Base-by-base conservation (phyloP, 768 basidiomycete species). In the Clavaria fumosa region DNA sequence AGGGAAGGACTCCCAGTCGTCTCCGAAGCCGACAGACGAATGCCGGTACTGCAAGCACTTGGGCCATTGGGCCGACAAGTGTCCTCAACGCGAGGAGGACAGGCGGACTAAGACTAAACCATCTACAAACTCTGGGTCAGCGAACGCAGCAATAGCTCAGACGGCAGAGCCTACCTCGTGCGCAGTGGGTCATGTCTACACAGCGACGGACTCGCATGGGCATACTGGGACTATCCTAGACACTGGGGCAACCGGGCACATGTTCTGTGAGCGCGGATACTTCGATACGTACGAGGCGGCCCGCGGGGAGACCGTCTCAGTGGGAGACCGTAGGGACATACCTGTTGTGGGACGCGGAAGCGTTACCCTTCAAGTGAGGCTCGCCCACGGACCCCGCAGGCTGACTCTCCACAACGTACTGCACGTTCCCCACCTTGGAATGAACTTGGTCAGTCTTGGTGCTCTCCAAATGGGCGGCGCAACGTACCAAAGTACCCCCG, bases 391-490 rank as follows among this genome's bases (percentile, higher is more conserved):
- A 23, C 30, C 15, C 5, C 41, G 31, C 9, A 40, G 28, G 5
- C 34, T 46, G 10, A 21, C 35, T 21, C 41, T 49, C 18, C 23
- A 43, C 31, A 27, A 38, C 22, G 46, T 37, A 9, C 38, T 47
- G 18, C 34, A 47, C 35, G 36, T 51, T 23, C 50, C 50, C 7
- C 10, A 38, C 3, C 44, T 51, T 23, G 44, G 39, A 1, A 43
- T 42, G 1, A 49, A 51, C 32, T 26, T 51, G 2, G 42, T 51
- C 37, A 50, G 49, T 24, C 41, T 47, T 26, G 44, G 46, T 10
- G 37, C 35, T 7, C 23, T 47, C 19, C 40, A 48, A 23, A 22
- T 35, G 3, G 31, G 31, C 6, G 44, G 49, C 7, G 44, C 38
- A 5, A 28, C 7, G 2, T 24, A 41, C 28, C 14, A 30, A 21